Base-by-base conservation (phyloP, 2,329 filamentous ascomycete species). In the Xylaria sp. region DNA sequence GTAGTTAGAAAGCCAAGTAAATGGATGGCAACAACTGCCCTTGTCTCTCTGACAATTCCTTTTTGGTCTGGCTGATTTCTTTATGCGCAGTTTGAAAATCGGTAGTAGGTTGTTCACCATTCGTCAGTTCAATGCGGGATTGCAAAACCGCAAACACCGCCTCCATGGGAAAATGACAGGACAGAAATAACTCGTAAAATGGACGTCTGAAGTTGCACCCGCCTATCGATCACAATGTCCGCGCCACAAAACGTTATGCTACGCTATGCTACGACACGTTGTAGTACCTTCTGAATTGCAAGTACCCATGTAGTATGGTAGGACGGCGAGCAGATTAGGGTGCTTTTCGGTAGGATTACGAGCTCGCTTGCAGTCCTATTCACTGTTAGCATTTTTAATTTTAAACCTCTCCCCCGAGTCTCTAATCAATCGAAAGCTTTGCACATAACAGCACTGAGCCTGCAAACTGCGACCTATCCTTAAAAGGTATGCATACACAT, bases 321-420 rank as follows among this genome's bases (percentile, higher is more conserved):
- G 20, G 20, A 25, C 36, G 12, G 25, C 7, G 54, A 20, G 13
- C 10, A 41, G 20, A 25, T 20, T 18, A 9, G 20, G 36, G 20
- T 58, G 36, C 20, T 1, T 55, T 55, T 36, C 9, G 28, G 13
- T 43, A 48, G 31, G 46, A 46, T 54, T 54, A 61, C 55, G 23
- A 58, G 39, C 56, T 51, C 57, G 33, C 64, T 51, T 70, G 52
- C 65, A 66, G 52, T 64, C 28, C 39, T 62, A 66, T 57, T 64
- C 28, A 18, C 46, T 48, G n/a, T 48, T 48, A 10, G 28, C n/a
- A 55, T 55, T n/a, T 55, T 31, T 55, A 33, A 36, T 55, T 33
- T n/a, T 36, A 36, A 33, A 36, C n/a, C 36, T 18, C 28, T 58
- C n/a, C 52, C 23, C 31, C 31, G 1, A 15, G 18, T n/a, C 33